Conservation (phyloP, 495 filamentous ascomycete genomes). For the Penicillium manginii region DNA sequence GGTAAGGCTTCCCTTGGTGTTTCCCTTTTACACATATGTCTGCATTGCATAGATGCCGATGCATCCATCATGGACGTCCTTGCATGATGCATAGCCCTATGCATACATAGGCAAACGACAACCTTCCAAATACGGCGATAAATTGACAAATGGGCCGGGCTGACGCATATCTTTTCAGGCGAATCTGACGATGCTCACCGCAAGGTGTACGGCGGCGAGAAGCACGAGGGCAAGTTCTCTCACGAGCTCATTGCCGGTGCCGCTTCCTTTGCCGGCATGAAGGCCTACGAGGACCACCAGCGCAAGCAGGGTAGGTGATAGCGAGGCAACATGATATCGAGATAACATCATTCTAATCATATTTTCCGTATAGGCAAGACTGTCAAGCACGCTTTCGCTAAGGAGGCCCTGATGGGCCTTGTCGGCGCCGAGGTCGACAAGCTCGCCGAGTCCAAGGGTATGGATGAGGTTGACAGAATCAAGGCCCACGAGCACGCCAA, state of each 20-base stretch:
- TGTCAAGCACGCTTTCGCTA: slow-evolving; percentile 74
- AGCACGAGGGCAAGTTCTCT: slow-evolving; percentile 65
- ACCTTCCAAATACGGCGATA: neutral
- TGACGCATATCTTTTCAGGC: slow-evolving; percentile 28
- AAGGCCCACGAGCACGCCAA: slow-evolving; percentile 68
- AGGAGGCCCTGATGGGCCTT: slow-evolving; percentile 72
- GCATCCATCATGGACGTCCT: neutral
- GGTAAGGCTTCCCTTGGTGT: slow-evolving; percentile 28
- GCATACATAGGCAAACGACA: slow-evolving; percentile 12
- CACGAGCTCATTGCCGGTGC: slow-evolving; percentile 78
- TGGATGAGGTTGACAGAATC: slow-evolving; percentile 69
- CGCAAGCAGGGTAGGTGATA: slow-evolving; percentile 64
- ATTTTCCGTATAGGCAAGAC: slow-evolving; percentile 57
- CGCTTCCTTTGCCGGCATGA: slow-evolving; percentile 80
- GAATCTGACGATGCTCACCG: slow-evolving; percentile 60
- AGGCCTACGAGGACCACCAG: slow-evolving; percentile 77
- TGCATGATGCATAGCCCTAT: slow-evolving; percentile 8
- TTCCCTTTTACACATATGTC: neutral
- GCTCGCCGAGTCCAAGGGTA: slow-evolving; percentile 77
- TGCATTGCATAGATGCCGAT: neutral
- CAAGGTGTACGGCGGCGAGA: slow-evolving; percentile 57
- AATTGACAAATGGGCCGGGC: slow-evolving; percentile 4
- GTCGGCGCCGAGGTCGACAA: slow-evolving; percentile 79
- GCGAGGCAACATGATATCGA: neutral
- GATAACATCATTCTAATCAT: neutral